Percentiles rank a stretch among this genome's conserved stretches.
Conservation (phyloP, 306 rosid genomes). For the Pyrus pyrifolia region DNA sequence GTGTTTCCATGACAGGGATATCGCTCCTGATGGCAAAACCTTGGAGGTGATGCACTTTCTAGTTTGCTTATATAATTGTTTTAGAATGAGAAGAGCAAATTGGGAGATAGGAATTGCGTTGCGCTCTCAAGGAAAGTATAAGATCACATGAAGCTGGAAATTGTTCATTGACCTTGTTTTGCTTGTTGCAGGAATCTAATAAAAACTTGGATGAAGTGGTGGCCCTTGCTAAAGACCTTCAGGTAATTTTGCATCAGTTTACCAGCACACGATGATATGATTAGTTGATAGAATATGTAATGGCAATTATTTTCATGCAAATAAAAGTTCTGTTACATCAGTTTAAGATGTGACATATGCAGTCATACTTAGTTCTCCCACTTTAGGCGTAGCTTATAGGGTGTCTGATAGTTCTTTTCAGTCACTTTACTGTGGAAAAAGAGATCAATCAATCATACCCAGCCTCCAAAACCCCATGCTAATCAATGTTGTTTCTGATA, state of each 20-base stretch:
- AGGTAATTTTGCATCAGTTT: conserved; percentile 37
- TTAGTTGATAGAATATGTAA: background rate
- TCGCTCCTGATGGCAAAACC: conserved; percentile 77
- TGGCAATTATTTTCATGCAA: background rate
- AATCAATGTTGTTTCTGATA: background rate
- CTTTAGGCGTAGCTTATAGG: background rate
- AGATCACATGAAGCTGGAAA: background rate
- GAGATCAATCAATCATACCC: background rate
- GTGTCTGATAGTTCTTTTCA: background rate
- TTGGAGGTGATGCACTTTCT: conserved; percentile 43
- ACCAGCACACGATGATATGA: background rate
- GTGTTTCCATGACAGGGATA: conserved; percentile 96
- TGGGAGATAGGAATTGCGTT: background rate
- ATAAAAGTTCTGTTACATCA: background rate
- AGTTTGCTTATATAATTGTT: background rate
- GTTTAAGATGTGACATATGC: background rate
- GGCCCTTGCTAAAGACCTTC: conserved; percentile 85
- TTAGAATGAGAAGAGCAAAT: background rate
- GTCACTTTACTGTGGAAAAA: background rate
- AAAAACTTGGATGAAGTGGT: conserved; percentile 88
- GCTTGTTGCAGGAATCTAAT: conserved; percentile 60
- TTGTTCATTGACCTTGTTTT: conserved; percentile 15
- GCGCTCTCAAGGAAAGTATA: background rate
- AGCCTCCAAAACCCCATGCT: background rate
- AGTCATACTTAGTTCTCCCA: background rate